phyloP scores from a whole-genome alignment of 2,329 filamentous ascomycete genomes.

The Cercospora sojina region DNA sequence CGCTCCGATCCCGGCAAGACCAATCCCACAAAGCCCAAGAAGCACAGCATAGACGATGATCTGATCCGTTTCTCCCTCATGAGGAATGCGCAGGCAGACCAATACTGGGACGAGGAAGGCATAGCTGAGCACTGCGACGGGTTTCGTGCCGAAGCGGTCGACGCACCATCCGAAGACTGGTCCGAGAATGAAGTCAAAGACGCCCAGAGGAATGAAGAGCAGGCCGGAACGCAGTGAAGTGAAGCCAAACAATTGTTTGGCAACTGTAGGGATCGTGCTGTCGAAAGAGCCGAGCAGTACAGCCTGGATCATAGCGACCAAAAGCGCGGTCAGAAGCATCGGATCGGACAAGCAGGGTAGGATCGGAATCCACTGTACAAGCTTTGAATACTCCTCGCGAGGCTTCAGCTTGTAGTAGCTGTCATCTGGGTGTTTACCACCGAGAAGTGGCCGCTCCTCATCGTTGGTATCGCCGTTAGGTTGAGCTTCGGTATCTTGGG shows the following conservation, averaged over 20 bases:
- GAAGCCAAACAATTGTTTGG: slow-evolving; percentile 46
- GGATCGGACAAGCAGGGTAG: slow-evolving; percentile 46
- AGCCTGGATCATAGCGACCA: slow-evolving; percentile 49
- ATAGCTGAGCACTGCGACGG: slow-evolving; percentile 45
- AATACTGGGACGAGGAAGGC: slow-evolving; percentile 46
- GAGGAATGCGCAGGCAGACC: slow-evolving; percentile 46
- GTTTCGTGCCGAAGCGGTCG: slow-evolving; percentile 48
- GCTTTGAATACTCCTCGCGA: slow-evolving; percentile 39
- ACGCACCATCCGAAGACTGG: slow-evolving; percentile 51
- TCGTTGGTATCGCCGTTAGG: slow-evolving; percentile 7
- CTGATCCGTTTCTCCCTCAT: slow-evolving; percentile 42
- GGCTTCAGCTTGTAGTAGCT: slow-evolving; percentile 46
- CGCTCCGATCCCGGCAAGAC: slow-evolving; percentile 55
- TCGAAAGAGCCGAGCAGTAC: slow-evolving; percentile 47
- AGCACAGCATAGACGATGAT: slow-evolving; percentile 50
- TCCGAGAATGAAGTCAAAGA: slow-evolving; percentile 47
- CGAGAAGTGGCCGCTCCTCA: slow-evolving; percentile 45
- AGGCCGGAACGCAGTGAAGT: slow-evolving; percentile 47
- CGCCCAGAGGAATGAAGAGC: slow-evolving; percentile 49
- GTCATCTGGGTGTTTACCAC: slow-evolving; percentile 34
- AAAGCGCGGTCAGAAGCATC: slow-evolving; percentile 43
- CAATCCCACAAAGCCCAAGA: slow-evolving; percentile 51
- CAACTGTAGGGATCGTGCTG: slow-evolving; percentile 49
- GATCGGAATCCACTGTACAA: slow-evolving; percentile 49
- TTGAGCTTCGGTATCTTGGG: slow-evolving; percentile 17